Percentiles rank a stretch among this genome's conserved stretches.
These are phyloP conservation scores for Cladosporium oxysporum DNA, from an alignment of 2,329 filamentous ascomycete genomes.

Conservation along the genomic window DNA sequence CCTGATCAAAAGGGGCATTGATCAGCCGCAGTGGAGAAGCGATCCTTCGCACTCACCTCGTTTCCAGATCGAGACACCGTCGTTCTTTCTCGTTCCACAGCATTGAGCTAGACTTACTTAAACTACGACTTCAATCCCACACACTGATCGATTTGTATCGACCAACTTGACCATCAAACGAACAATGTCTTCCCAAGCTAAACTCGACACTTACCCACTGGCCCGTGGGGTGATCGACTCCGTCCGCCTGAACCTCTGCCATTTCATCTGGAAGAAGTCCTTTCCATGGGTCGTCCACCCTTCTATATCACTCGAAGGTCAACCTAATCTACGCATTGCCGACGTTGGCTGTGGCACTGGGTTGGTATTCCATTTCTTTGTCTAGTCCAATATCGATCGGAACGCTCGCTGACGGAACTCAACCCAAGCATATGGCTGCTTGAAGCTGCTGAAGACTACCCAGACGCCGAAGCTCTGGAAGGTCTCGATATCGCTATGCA, in stretches of 20 bases:
- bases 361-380: neutral
- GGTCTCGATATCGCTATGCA: slow-evolving; percentile 17
- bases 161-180: neutral
- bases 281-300: slow-evolving; percentile 20
- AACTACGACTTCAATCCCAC: neutral
- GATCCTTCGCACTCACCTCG: slow-evolving; percentile 2
- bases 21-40: neutral
- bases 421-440: slow-evolving; percentile 13
- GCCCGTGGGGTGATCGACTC: slow-evolving; percentile 17
- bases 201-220: slow-evolving; percentile 17
- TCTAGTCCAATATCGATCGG: neutral
- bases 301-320: neutral
- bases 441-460: slow-evolving; percentile 16
- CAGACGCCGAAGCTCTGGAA: slow-evolving; percentile 13
- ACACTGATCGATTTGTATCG: neutral
- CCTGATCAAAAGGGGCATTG: no score
- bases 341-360: slow-evolving; percentile 16
- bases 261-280: slow-evolving; percentile 19
- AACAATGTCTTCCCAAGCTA: neutral
- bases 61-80: slow-evolving; percentile 3
- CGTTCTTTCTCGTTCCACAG: neutral
- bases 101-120: neutral
- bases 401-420: neutral
- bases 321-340: slow-evolving; percentile 11
- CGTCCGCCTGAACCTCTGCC: slow-evolving; percentile 15